Evolutionary conservation across 306 rosid genomes (phyloP).

Genomic region (Heteromeles arbutifolia): DNA sequence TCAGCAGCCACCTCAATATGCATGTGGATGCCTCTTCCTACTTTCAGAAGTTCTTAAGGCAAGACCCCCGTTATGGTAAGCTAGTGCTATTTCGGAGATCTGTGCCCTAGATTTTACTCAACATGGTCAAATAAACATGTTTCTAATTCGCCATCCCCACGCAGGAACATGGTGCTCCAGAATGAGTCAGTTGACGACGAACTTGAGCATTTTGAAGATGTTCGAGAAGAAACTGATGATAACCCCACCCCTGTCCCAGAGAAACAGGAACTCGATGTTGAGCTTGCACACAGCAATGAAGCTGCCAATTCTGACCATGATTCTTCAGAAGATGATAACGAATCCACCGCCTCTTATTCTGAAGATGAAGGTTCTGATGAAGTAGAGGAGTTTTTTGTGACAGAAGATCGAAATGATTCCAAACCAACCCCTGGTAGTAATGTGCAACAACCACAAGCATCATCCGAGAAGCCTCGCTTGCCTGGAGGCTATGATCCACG

Average conservation of each 20-base stretch:
- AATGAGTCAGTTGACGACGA: constrained; percentile 75
- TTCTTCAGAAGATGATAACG: constrained; percentile 60
- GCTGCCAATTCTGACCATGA: constrained; percentile 35
- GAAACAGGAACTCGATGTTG: constrained; percentile 22
- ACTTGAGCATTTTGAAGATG: constrained; percentile 85
- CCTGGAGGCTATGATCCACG: constrained; percentile 89
- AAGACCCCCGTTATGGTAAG: constrained; percentile 83
- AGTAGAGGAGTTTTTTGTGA: constrained; percentile 50
- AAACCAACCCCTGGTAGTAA: constrained; percentile 23
- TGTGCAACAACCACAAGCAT: constrained; percentile 23
- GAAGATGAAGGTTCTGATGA: constrained; percentile 62
- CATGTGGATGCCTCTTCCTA: constrained; percentile 93
- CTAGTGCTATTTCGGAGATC: neutral
- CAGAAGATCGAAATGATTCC: constrained; percentile 24
- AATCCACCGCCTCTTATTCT: constrained; percentile 39
- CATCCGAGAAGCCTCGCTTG: constrained; percentile 37
- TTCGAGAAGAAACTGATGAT: constrained; percentile 53
- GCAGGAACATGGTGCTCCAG: constrained; percentile 79
- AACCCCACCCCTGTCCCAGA: constrained; percentile 31
- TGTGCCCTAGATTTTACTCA: neutral
- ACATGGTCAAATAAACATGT: neutral
- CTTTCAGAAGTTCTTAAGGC: constrained; percentile 93
- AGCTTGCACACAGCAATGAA: constrained; percentile 19
- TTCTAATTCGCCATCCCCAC: constrained; percentile 4
- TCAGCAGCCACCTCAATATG: constrained; percentile 92